phyloP scores from a whole-genome alignment of 495 filamentous ascomycete genomes.

The Penicillium angulare region DNA sequence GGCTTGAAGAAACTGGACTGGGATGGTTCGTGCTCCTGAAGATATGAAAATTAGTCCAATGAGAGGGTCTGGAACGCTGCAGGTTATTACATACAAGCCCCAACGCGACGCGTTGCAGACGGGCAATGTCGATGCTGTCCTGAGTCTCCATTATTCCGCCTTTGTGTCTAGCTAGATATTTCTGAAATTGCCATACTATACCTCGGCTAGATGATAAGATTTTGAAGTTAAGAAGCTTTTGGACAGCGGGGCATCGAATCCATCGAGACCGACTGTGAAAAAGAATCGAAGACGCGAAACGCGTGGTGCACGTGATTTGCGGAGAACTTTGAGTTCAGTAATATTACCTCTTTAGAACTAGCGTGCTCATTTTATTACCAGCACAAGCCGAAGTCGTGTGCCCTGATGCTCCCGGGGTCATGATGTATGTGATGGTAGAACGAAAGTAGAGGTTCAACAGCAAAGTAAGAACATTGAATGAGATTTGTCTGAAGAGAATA shows the following conservation, averaged over 20 bases:
- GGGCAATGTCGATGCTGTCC: conserved; percentile 49
- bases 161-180: background rate
- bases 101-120: conserved; percentile 50
- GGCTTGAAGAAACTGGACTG: conserved; percentile 17
- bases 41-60: conserved; percentile 32
- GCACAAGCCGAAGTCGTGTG: too few species aligned
- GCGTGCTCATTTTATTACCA: conserved; percentile 8
- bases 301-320: conserved; percentile 34
- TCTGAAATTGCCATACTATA: background rate
- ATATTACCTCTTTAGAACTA: conserved; percentile 34
- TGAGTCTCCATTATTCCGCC: conserved; percentile 40
- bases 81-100: conserved; percentile 41
- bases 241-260: background rate
- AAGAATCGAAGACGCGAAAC: conserved; percentile 33
- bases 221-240: too few species aligned
- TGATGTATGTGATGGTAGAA: too few species aligned
- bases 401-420: background rate
- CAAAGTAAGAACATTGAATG: too few species aligned
- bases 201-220: too few species aligned
- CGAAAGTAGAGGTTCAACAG: too few species aligned
- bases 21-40: conserved; percentile 33
- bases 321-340: too few species aligned
- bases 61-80: conserved; percentile 27
- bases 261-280: background rate
- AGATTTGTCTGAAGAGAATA: too few species aligned